Conservation (phyloP, 345 rosid genomes). For the Camelina hispida region DNA sequence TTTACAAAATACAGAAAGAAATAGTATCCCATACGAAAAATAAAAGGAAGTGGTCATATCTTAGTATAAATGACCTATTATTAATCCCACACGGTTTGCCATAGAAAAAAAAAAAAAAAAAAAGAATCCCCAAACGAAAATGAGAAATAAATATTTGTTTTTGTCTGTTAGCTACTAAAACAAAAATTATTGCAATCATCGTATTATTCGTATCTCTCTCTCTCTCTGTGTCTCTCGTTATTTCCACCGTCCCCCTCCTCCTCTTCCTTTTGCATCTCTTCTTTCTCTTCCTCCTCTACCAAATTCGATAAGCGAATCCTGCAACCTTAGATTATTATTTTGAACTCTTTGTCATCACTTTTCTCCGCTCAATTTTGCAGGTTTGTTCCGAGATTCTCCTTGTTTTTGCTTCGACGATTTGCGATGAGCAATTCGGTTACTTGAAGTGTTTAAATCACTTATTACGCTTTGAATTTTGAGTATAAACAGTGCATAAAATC, state of each 20-base stretch:
- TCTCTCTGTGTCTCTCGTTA: too few relatives aligned
- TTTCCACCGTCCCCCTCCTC: not conserved
- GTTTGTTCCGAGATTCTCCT: slow-evolving; percentile 13
- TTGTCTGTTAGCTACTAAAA: too few relatives aligned
- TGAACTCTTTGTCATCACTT: not conserved
- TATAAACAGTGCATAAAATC: not conserved
- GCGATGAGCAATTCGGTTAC: not conserved
- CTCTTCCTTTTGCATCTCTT: slow-evolving; percentile 28
- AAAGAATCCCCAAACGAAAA: too few relatives aligned
- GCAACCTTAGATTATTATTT: slow-evolving; percentile 14
- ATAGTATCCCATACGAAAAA: not conserved
- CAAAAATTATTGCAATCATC: slow-evolving; percentile 15
- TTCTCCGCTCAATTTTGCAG: slow-evolving; percentile 17
- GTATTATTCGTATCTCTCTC: not conserved
- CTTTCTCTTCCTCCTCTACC: not conserved
- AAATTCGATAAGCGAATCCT: not conserved
- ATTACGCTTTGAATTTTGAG: not conserved
- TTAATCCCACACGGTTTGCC: too few relatives aligned
- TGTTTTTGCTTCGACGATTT: slow-evolving; percentile 9
- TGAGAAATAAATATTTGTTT: too few relatives aligned
- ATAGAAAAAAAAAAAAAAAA: too few relatives aligned
- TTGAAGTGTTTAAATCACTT: slow-evolving; percentile 27
- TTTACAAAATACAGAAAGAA: too few relatives aligned
- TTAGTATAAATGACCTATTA: too few relatives aligned
- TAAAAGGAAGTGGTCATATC: too few relatives aligned